Base-by-base conservation (phyloP, 257 asterid species). In the Solanum piurae region DNA sequence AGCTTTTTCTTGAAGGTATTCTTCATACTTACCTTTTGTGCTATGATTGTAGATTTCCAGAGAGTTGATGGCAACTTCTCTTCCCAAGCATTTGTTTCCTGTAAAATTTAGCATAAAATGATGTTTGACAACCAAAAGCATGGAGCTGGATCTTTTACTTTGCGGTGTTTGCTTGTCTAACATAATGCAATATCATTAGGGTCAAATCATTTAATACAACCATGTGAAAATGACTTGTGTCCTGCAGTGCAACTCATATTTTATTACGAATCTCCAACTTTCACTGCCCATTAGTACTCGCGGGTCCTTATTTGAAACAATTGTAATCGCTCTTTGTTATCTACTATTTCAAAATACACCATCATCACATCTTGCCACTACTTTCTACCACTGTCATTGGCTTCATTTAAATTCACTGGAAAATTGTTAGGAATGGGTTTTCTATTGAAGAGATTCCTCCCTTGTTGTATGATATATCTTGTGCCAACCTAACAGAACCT, bases 1-100 rank as follows among this genome's bases (percentile, higher is more conserved):
- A 95, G 94, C 93, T 95, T 92, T 89, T 97, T 97, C 94, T 88
- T 97, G 91, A 95, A 95, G 99, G 99, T 97, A 92, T 91, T 62
- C 58, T 21, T 86, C 64, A 55, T 55, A 55, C n/a, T 55, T 55
- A 18, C n/a, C 25, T 55, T 55, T 55, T 20, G 31, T 60, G 64
- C 8, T 27, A 76, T 23, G 58, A 38, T 91, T 58, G 74, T 33
- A 46, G 29, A n/a, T 62, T 86, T 72, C 36, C 33, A 25, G 62
- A 21, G 31, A 36, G 37, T 79, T 75, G 52, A 66, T 27, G 12
- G 20, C 60, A 29, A 42, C 31, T 46, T 31, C 49, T 89, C 64
- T 79, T 79, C 84, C 84, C 62, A 77, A 76, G 12, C 62, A 42
- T 77, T 77, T 42, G 64, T 25, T 76, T 80, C 66, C 42, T 5